Percentiles rank a stretch among this genome's conserved stretches.
Conservation (phyloP, 345 rosid genomes). For the Eucalyptus paniculata region DNA sequence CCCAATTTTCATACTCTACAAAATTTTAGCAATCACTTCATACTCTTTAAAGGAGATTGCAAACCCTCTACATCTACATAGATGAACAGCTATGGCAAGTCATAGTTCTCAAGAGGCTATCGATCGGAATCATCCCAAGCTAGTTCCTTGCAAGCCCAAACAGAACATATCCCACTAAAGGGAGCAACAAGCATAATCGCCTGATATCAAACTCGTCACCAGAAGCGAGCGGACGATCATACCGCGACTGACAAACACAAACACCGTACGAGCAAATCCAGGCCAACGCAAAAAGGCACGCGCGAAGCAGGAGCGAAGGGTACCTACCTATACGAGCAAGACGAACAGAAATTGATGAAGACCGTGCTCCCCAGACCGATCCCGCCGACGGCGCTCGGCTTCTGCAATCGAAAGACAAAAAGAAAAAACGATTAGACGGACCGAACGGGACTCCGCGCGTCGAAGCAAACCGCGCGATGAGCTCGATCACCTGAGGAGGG, state of each 20-base stretch:
- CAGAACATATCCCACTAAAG: neutral
- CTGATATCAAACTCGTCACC: neutral
- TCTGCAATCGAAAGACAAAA: conserved; percentile 13
- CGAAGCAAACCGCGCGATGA: neutral
- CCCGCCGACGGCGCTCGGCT: conserved; percentile 21
- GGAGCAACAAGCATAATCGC: neutral
- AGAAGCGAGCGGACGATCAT: neutral
- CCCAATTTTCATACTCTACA: neutral
- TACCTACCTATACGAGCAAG: conserved; percentile 84
- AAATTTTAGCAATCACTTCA: neutral
- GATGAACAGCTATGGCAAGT: neutral
- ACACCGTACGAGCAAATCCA: neutral
- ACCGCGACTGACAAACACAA: neutral
- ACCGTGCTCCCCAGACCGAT: conserved; percentile 57
- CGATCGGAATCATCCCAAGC: neutral
- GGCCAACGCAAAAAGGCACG: neutral
- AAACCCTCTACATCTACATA: neutral
- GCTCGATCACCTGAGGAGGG: conserved; percentile 26
- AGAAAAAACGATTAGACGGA: neutral
- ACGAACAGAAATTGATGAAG: conserved; percentile 67
- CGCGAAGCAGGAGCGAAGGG: neutral
- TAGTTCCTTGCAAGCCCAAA: neutral
- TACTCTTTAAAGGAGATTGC: neutral
- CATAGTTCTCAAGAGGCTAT: neutral
- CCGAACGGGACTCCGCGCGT: neutral